Conservation (phyloP, 2,329 filamentous ascomycete genomes). For the Amphichorda felina region DNA sequence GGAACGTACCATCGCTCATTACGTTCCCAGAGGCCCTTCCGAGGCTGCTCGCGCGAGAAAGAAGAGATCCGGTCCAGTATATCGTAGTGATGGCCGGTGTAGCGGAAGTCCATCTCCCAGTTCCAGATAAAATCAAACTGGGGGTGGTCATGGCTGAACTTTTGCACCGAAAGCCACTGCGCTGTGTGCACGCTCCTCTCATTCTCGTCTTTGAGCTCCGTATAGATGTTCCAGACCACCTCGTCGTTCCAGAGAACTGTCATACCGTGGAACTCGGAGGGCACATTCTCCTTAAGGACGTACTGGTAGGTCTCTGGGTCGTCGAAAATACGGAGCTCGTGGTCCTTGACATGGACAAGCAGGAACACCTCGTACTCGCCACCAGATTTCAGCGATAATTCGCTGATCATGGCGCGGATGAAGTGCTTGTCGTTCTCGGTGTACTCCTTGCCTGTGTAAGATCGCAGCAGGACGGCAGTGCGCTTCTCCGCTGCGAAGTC, state of each 20-base stretch:
- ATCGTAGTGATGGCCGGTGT: slow-evolving; percentile 73
- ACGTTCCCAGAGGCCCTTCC: slow-evolving; percentile 63
- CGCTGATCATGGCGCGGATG: slow-evolving; percentile 67
- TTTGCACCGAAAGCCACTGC: slow-evolving; percentile 64
- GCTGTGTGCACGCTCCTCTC: slow-evolving; percentile 42
- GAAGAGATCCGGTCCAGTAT: slow-evolving; percentile 53
- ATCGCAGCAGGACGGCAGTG: slow-evolving; percentile 65
- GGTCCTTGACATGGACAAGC: slow-evolving; percentile 66
- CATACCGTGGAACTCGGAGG: slow-evolving; percentile 58
- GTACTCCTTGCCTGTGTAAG: slow-evolving; percentile 65
- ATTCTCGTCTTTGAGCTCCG: slow-evolving; percentile 53
- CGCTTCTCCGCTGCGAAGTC: slow-evolving; percentile 30
- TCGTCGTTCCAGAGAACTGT: slow-evolving; percentile 63
- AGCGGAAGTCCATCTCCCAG: slow-evolving; percentile 75
- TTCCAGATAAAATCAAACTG: slow-evolving; percentile 80
- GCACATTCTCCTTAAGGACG: slow-evolving; percentile 50
- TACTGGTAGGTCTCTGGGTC: slow-evolving; percentile 45
- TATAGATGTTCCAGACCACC: slow-evolving; percentile 68
- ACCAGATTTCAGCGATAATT: slow-evolving; percentile 63
- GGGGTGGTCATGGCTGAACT: slow-evolving; percentile 63
- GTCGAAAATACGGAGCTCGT: slow-evolving; percentile 44
- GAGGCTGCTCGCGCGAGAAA: slow-evolving; percentile 56
- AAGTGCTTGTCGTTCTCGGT: slow-evolving; percentile 69
- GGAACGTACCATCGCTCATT: slow-evolving; percentile 65
- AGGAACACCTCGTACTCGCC: slow-evolving; percentile 74